These are phyloP conservation scores for Phaseolus lunatus DNA, from an alignment of 306 rosid species.

Conservation along the genomic window DNA sequence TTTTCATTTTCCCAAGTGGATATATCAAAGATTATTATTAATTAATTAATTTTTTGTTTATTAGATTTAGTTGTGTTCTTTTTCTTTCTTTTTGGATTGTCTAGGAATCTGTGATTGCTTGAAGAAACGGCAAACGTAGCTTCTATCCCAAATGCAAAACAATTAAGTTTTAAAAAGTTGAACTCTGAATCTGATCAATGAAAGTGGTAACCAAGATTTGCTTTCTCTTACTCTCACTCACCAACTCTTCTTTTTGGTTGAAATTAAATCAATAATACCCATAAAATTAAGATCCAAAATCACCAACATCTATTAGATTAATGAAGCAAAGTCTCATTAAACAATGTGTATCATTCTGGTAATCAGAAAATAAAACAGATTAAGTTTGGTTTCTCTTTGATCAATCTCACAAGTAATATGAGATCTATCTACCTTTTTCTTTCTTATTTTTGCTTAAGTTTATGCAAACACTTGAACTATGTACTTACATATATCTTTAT, in stretches of 20 bases:
- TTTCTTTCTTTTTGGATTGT: slow-evolving; percentile 29
- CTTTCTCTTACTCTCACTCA: slow-evolving; percentile 32
- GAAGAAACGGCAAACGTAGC: slow-evolving; percentile 44
- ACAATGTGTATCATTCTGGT: not conserved
- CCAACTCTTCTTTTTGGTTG: slow-evolving; percentile 1
- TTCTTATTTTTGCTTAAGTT: not conserved
- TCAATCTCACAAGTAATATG: slow-evolving; percentile 24
- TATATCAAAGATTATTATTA: not conserved
- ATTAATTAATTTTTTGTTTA: too few species aligned
- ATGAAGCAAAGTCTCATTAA: not conserved
- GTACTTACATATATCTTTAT: too few species aligned
- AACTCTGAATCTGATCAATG: slow-evolving; percentile 37
- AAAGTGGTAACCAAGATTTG: slow-evolving; percentile 23
- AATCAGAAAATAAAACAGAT: not conserved
- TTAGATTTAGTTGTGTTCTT: slow-evolving; percentile 15
- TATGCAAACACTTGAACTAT: not conserved
- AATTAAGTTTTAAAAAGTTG: slow-evolving; percentile 25
- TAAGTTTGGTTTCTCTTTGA: not conserved
- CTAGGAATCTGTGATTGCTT: slow-evolving; percentile 56
- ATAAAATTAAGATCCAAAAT: not conserved
- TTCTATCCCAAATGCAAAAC: slow-evolving; percentile 31
- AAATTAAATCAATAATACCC: slow-evolving; percentile 17
- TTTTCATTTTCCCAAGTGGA: not conserved
- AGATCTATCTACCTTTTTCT: not conserved
- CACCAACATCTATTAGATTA: not conserved